Base-by-base conservation (phyloP, 805 yeast genomes). In the Sugiyamaella lignohabitans region DNA sequence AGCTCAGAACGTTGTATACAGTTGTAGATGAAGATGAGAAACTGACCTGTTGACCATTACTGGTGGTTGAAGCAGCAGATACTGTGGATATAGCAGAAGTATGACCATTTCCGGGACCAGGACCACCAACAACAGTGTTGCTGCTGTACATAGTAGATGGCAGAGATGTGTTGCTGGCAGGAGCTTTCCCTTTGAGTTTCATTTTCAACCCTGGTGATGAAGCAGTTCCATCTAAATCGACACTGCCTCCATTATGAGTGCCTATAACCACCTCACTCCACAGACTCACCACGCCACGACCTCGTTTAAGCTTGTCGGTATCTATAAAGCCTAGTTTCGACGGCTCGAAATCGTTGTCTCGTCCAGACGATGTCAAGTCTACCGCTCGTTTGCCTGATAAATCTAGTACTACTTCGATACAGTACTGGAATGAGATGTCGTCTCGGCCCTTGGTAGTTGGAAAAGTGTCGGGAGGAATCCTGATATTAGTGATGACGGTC, bases 201-300 rank as follows among this genome's bases (percentile, higher is more conserved):
- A 11, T 23, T 5, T 38, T 40, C 6, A 40, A 40, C 11, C 41
- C 41, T n/a, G 23, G 18, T 6, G 29, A 11, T 40, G 44, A n/a
- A 30, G 22, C 17, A 37, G 20, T 5, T 45, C 43, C 27, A 27
- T 27, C 14, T 27, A 14, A 27, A 27, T 27, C 32, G 32, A 14
- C 8, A 27, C 14, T 27, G 8, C 32, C 32, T 16, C 38, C 38
- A 14, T 17, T 35, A 35, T 35, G 38, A 14, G 95, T 87, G 2
- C 97, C 97, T 22, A 88, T 73, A 19, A 86, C 71, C 1, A 87
- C 75, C 62, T 85, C 95, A 1, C 87, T 76, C 43, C 88, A 85
- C 59, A 87, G 67, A n/a, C 87, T 86, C 4, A 88, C 69, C 18
- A 87, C 87, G 59, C 88, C 85, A 55, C 80, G 80, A 68, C 79